Evolutionary conservation across 129 eudicot genomes (phyloP).

Genomic region (Artemisia argyi): DNA sequence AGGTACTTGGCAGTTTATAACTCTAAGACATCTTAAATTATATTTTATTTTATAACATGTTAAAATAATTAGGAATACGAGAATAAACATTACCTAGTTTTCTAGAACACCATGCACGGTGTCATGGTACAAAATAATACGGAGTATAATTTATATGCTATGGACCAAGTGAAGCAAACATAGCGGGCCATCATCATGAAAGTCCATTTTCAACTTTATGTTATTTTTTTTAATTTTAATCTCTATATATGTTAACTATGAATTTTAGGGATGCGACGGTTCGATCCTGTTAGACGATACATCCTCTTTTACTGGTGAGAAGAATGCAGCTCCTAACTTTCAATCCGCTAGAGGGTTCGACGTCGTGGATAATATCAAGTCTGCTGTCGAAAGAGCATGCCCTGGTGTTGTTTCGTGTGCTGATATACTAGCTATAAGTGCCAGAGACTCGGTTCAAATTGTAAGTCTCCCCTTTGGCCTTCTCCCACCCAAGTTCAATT

Average conservation of each 20-base stretch:
- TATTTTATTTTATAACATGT: too few relatives aligned
- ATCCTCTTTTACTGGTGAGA: constrained; percentile 75
- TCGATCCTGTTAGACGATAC: constrained; percentile 91
- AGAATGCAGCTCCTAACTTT: constrained; percentile 67
- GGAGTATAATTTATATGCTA: background rate
- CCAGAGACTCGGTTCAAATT: constrained; percentile 69
- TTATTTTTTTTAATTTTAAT: background rate
- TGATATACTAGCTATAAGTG: constrained; percentile 67
- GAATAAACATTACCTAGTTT: constrained; percentile 1
- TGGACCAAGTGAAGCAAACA: constrained; percentile 10
- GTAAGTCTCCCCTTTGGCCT: constrained; percentile 36
- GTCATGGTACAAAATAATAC: background rate
- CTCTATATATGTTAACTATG: too few relatives aligned
- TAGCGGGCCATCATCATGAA: constrained; percentile 10
- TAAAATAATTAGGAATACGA: background rate
- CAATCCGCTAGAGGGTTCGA: constrained; percentile 79
- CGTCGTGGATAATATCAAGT: constrained; percentile 73
- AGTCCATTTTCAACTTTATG: too few relatives aligned
- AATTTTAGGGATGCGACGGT: constrained; percentile 82
- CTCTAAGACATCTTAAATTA: too few relatives aligned
- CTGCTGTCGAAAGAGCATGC: constrained; percentile 75
- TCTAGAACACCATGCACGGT: constrained; percentile 29
- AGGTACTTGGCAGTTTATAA: background rate
- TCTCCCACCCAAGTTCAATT: too few relatives aligned
- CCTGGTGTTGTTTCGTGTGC: constrained; percentile 95